Percentiles rank a stretch among this genome's conserved stretches.
Conservation (phyloP, 2,329 filamentous ascomycete genomes). For the Fusarium sp. region DNA sequence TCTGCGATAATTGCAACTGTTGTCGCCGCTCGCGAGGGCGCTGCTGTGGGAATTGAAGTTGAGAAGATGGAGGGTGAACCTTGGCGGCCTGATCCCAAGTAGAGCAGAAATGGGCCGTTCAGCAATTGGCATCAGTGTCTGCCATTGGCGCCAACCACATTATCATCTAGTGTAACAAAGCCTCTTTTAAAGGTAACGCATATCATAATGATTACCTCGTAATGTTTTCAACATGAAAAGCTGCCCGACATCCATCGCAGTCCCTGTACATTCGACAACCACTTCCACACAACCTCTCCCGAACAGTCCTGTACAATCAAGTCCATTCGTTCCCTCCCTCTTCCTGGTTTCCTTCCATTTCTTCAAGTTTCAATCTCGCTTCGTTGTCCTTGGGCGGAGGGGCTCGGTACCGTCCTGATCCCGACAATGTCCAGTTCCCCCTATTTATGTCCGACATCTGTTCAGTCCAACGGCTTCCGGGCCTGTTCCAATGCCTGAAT, state of each 20-base stretch:
- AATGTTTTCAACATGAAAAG: background rate
- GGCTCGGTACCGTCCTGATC: background rate
- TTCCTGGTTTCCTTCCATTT: background rate
- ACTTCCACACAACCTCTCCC: background rate
- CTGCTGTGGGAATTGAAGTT: constrained; percentile 3
- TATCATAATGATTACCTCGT: background rate
- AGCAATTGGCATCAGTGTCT: constrained; percentile 4
- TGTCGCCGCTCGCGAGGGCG: background rate
- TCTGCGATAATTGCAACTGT: background rate
- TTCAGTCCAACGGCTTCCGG: background rate
- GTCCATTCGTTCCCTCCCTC: background rate
- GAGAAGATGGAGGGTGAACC: background rate
- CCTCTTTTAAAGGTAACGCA: background rate
- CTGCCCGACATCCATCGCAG: background rate
- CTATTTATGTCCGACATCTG: background rate
- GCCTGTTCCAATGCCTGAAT: constrained; percentile 10
- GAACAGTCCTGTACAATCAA: background rate
- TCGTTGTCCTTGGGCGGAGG: background rate
- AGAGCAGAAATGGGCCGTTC: background rate
- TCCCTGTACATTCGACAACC: background rate
- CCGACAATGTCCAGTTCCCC: background rate
- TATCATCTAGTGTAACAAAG: background rate
- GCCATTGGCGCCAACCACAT: background rate
- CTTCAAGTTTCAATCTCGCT: background rate
- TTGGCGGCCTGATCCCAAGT: background rate